Base-by-base conservation (phyloP, 2,329 filamentous ascomycete genomes). In the Colletotrichum destructivum region DNA sequence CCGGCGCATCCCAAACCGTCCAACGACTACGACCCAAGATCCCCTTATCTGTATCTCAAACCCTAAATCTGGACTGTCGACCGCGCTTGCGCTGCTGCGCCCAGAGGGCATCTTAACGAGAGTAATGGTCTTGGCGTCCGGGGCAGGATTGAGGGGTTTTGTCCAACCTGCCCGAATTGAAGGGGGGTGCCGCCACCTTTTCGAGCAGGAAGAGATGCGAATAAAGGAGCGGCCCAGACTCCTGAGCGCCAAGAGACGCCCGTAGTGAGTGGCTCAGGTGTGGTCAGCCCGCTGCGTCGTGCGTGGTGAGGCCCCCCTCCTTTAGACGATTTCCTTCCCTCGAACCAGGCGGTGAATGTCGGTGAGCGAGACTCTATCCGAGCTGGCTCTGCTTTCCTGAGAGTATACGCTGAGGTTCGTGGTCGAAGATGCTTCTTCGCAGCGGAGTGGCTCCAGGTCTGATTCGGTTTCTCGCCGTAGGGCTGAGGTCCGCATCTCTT, bases 11-110 rank as follows among this genome's bases (percentile, higher is more conserved):
- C 65, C 40, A 72, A 63, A 69, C 16, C 59, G 66, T 64, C 65
- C 60, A 61, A 60, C 59, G 65, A 72, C 65, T 72, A 66, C 60
- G 38, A 72, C 65, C 60, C 66, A 72, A 64, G 69, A 21, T 60
- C 59, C 65, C 69, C 60, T 72, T 69, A 69, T 72, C 69, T 69
- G 59, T 54, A 64, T 42, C 51, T 51, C 60, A 59, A 72, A 69
- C 54, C 59, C 69, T 69, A 64, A 64, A 72, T 59, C 42, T 72
- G 65, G 69, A 31, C 60, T 55, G 59, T 52, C 52, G 31, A 49
- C 63, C 61, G 61, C 49, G 42, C 61, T 69, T 63, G 38, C 18
- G 38, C 64, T 26, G 15, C 65, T 69, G 46, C 59, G 54, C 64
- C 62, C 47, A 63, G 69, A 60, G 46, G 35, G 23, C 57, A 11